A percentile compares a stretch with the other conserved stretches of the same genome.
Conservation (phyloP, 2,329 filamentous ascomycete species). For the Trichoderma harzianum region DNA sequence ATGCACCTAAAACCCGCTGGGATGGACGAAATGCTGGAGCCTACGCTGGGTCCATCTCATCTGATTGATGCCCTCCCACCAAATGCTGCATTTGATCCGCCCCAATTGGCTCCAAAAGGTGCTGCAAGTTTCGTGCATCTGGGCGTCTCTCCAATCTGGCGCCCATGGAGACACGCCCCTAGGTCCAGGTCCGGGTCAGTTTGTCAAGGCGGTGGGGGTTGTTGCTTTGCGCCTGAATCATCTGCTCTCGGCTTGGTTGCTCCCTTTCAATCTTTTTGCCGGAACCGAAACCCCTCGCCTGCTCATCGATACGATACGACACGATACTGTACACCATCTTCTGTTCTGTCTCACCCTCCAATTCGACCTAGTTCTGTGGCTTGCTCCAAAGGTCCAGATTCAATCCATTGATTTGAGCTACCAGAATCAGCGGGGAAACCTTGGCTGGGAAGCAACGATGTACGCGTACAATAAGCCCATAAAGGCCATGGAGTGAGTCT, state of each 20-base stretch:
- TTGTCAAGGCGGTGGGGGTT: neutral
- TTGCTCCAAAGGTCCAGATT: slow-evolving; percentile 1
- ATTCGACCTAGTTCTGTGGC: neutral
- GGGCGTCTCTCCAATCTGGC: neutral
- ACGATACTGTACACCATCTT: neutral
- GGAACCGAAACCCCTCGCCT: neutral
- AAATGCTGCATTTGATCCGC: neutral
- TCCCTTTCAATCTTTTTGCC: neutral
- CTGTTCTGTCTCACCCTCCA: neutral
- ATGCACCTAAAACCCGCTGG: neutral
- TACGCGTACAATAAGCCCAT: slow-evolving; percentile 38
- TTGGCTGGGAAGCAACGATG: slow-evolving; percentile 23
- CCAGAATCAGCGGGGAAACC: slow-evolving; percentile 15
- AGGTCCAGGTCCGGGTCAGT: slow-evolving; percentile 13
- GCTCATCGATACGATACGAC: neutral
- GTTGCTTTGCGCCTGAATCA: neutral
- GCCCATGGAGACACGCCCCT: slow-evolving; percentile 13
- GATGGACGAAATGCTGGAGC: slow-evolving; percentile 6
- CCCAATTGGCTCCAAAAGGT: slow-evolving; percentile 1
- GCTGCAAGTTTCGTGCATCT: neutral
- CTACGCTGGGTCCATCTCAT: neutral
- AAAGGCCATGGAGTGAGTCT: slow-evolving; percentile 38
- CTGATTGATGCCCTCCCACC: neutral
- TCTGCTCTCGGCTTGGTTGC: neutral
- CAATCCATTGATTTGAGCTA: neutral